Evolutionary conservation across 306 rosid species (phyloP).

Genomic region (Citrullus colocynthis): DNA sequence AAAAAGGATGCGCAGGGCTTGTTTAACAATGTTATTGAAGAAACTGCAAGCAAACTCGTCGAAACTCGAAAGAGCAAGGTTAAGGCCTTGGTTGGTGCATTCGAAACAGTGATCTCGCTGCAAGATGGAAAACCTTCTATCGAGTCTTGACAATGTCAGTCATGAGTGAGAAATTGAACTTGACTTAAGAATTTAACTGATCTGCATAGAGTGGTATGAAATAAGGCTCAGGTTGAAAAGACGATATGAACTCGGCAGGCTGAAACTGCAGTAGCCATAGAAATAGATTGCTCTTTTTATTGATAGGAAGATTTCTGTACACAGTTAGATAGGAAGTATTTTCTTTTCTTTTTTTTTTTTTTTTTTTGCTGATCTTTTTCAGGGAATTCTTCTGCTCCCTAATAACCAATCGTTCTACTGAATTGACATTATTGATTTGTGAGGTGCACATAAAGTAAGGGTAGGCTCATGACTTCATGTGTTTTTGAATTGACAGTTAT

Average conservation of each 20-base stretch:
- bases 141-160: conserved; percentile 21
- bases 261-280: not conserved
- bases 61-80: conserved; percentile 82
- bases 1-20: conserved; percentile 65
- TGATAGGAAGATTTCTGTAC: conserved; percentile 5
- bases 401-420: not conserved
- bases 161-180: conserved; percentile 17
- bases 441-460: not conserved
- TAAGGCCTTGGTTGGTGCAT: conserved; percentile 96
- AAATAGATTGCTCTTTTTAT: not conserved
- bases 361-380: not conserved
- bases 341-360: too few species aligned
- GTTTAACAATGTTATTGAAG: conserved; percentile 79
- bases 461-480: conserved; percentile 3
- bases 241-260: not conserved
- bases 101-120: conserved; percentile 92
- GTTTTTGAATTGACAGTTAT: not conserved
- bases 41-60: conserved; percentile 77
- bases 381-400: not conserved
- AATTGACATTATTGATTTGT: not conserved
- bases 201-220: not conserved
- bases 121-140: conserved; percentile 61
- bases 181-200: not conserved
- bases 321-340: not conserved
- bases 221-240: not conserved